Percentiles rank a stretch among this genome's conserved stretches.
Conservation (phyloP, 768 basidiomycete genomes). For the Boletellus emodensis region DNA sequence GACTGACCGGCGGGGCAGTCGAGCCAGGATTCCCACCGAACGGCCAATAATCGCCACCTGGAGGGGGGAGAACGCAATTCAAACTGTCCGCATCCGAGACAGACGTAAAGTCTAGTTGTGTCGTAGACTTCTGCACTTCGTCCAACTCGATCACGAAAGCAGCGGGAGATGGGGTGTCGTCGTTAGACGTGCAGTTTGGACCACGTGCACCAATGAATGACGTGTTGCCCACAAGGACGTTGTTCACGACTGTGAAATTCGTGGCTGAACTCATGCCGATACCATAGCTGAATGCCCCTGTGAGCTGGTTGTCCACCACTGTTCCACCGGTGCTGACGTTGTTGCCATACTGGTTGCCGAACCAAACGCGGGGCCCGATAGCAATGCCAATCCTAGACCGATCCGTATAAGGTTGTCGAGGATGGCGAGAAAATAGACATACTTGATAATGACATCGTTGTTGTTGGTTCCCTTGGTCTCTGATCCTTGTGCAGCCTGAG, state of each 20-base stretch:
- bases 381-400: slow-evolving; percentile 73
- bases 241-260: slow-evolving; percentile 66
- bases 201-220: slow-evolving; percentile 71
- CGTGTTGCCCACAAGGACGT: slow-evolving; percentile 61
- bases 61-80: slow-evolving; percentile 65
- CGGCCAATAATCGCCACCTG: slow-evolving; percentile 70
- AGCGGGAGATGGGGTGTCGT: slow-evolving; percentile 49
- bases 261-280: slow-evolving; percentile 60
- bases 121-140: slow-evolving; percentile 36
- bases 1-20: slow-evolving; percentile 20
- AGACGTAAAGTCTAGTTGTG: slow-evolving; percentile 51
- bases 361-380: slow-evolving; percentile 75
- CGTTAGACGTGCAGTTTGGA: slow-evolving; percentile 54
- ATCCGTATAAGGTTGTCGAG: slow-evolving; percentile 5
- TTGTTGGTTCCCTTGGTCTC: slow-evolving; percentile 52
- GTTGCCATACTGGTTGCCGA: slow-evolving; percentile 52
- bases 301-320: slow-evolving; percentile 54
- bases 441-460: slow-evolving; percentile 70
- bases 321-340: slow-evolving; percentile 52
- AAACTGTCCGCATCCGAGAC: slow-evolving; percentile 54
- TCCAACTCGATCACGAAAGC: slow-evolving; percentile 56
- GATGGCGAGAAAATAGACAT: slow-evolving; percentile 19
- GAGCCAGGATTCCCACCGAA: slow-evolving; percentile 49
- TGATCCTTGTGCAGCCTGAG: slow-evolving; percentile 35
- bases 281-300: slow-evolving; percentile 71